These are phyloP conservation scores for Eragrostis nindensis DNA, from an alignment of 176 grass and related monocot genomes.

Conservation along the genomic window DNA sequence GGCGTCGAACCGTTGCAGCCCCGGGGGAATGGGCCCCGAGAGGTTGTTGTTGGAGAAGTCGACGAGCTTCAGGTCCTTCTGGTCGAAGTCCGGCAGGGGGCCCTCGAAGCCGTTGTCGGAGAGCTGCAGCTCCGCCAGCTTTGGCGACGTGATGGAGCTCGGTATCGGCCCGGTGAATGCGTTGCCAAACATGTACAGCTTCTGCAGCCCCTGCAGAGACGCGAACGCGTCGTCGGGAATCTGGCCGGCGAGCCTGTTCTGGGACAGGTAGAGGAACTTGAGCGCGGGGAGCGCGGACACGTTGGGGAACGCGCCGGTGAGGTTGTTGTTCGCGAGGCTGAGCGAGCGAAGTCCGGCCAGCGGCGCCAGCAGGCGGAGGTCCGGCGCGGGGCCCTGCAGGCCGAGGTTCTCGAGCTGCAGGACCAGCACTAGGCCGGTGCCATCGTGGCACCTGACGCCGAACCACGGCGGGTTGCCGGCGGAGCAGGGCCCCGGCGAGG, in stretches of 20 bases:
- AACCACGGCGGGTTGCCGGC: slow-evolving; percentile 27
- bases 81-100: neutral
- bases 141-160: slow-evolving; percentile 42
- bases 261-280: slow-evolving; percentile 54
- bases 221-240: slow-evolving; percentile 61
- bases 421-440: slow-evolving; percentile 36
- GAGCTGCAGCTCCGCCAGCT: slow-evolving; percentile 44
- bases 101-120: slow-evolving; percentile 41
- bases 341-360: slow-evolving; percentile 61
- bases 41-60: slow-evolving; percentile 67
- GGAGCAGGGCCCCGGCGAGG: neutral
- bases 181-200: slow-evolving; percentile 58
- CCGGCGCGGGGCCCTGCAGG: slow-evolving; percentile 52
- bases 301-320: slow-evolving; percentile 62
- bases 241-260: slow-evolving; percentile 56
- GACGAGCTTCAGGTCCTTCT: slow-evolving; percentile 3
- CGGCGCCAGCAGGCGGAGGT: slow-evolving; percentile 33
- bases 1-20: slow-evolving; percentile 41
- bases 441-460: slow-evolving; percentile 23
- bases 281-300: slow-evolving; percentile 48
- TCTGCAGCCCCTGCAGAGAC: slow-evolving; percentile 42
- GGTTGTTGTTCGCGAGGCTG: slow-evolving; percentile 69
- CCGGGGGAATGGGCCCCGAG: slow-evolving; percentile 53
- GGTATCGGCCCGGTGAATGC: slow-evolving; percentile 67
- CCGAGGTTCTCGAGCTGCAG: slow-evolving; percentile 65